These are phyloP conservation scores for Camelina neglecta DNA, from an alignment of 345 rosid species.

Conservation along the genomic window DNA sequence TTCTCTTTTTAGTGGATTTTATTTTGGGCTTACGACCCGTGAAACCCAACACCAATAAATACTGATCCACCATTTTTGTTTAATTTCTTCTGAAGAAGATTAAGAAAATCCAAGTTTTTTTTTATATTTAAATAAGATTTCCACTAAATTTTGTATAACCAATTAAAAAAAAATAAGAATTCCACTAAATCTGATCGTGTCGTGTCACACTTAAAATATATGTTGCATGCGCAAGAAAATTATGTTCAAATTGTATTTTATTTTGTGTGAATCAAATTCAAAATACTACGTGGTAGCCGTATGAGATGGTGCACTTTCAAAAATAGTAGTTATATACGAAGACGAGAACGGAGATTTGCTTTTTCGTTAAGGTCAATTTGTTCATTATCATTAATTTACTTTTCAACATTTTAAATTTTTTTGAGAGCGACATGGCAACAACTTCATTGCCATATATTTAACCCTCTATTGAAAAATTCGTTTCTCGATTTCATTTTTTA, in stretches of 20 bases:
- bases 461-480: neutral
- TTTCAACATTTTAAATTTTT: constrained; percentile 29
- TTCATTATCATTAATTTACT: constrained; percentile 24
- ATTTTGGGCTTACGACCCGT: no score
- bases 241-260: constrained; percentile 11
- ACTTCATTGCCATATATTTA: constrained; percentile 32
- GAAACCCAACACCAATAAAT: no score
- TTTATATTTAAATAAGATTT: neutral
- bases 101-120: neutral
- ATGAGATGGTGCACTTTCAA: constrained; percentile 15
- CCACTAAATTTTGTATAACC: neutral
- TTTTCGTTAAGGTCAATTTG: constrained; percentile 43
- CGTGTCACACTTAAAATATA: constrained; percentile 6
- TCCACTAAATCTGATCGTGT: constrained; percentile 13
- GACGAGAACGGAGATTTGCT: constrained; percentile 24
- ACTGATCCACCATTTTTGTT: constrained; percentile 1
- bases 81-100: constrained; percentile 7
- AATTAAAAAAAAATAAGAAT: neutral
- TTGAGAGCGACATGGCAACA: constrained; percentile 37
- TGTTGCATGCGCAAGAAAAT: constrained; percentile 26
- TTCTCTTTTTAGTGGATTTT: no score
- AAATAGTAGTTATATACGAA: constrained; percentile 19
- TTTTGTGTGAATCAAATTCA: neutral
- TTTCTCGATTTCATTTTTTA: neutral
- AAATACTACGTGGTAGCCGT: constrained; percentile 40